phyloP scores from a whole-genome alignment of 306 rosid species.

The Prunus armeniaca region DNA sequence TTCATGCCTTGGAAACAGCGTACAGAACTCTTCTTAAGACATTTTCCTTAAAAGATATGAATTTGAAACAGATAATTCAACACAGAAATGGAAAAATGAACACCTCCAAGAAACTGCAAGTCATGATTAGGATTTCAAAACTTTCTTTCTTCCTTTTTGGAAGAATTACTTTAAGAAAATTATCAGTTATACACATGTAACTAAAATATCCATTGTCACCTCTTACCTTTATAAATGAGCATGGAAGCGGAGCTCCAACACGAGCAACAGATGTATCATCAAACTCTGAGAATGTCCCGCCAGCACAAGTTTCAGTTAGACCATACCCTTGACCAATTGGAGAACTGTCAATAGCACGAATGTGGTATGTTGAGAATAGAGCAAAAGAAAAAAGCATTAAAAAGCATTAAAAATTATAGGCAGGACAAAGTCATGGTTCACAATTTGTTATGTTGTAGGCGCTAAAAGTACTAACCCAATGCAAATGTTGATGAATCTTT shows the following conservation, averaged over 20 bases:
- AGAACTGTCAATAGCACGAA: conserved; percentile 52
- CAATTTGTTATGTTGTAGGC: not conserved
- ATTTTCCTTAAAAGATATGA: not conserved
- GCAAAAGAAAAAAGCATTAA: not conserved
- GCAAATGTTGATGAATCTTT: conserved; percentile 97
- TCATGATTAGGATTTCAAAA: not conserved
- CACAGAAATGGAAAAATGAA: not conserved
- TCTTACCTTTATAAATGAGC: conserved; percentile 78
- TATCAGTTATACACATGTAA: conserved; percentile 5
- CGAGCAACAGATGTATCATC: conserved; percentile 90
- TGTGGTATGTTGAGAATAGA: conserved; percentile 6
- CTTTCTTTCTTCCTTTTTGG: not conserved
- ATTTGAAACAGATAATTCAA: not conserved
- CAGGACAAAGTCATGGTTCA: not conserved
- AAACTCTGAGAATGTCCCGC: conserved; percentile 85
- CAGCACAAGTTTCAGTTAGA: conserved; percentile 96
- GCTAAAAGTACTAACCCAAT: conserved; percentile 54
- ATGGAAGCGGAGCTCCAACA: conserved; percentile 97
- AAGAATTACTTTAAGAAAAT: not conserved
- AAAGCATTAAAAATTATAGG: too few species aligned
- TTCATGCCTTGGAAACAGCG: not conserved
- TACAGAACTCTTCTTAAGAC: not conserved
- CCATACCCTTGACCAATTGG: conserved; percentile 98
- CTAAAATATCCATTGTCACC: conserved; percentile 13
- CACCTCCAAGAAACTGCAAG: not conserved